Evolutionary conservation across 208 protist genomes (phyloP).

Genomic region (Porcisia deanei): DNA sequence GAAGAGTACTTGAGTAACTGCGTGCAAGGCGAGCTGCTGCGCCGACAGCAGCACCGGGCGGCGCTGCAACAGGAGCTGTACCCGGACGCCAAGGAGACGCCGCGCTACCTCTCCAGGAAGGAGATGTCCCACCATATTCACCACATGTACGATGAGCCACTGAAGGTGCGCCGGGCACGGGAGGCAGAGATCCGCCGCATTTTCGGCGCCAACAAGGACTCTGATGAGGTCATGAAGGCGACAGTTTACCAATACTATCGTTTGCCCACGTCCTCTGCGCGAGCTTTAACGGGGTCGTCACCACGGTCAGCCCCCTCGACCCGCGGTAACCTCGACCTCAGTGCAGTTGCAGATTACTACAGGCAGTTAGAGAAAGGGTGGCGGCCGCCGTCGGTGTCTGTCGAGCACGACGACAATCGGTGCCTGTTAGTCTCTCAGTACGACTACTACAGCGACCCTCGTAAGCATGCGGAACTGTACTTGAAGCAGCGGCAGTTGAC

Average conservation of each 20-base stretch:
- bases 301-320: neutral
- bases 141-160: slow-evolving; percentile 66
- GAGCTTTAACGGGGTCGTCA: slow-evolving; percentile 11
- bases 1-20: slow-evolving; percentile 63
- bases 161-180: slow-evolving; percentile 41
- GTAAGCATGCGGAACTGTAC: slow-evolving; percentile 28
- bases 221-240: slow-evolving; percentile 16
- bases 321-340: neutral
- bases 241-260: slow-evolving; percentile 31
- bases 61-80: slow-evolving; percentile 71
- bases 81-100: slow-evolving; percentile 26
- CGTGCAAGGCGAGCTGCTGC: slow-evolving; percentile 66
- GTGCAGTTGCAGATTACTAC: slow-evolving; percentile 21
- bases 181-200: slow-evolving; percentile 40
- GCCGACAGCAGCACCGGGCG: slow-evolving; percentile 63
- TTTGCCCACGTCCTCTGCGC: slow-evolving; percentile 17
- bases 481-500: slow-evolving; percentile 26
- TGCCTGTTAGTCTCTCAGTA: slow-evolving; percentile 59
- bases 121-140: slow-evolving; percentile 57
- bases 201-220: slow-evolving; percentile 39
- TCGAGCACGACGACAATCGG: slow-evolving; percentile 54
- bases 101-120: slow-evolving; percentile 25
- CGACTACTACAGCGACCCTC: slow-evolving; percentile 46
- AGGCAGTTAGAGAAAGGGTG: slow-evolving; percentile 45
- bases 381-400: slow-evolving; percentile 51